Conservation (phyloP, 805 yeast species). For the Groenewaldozyma tartarivorans region DNA sequence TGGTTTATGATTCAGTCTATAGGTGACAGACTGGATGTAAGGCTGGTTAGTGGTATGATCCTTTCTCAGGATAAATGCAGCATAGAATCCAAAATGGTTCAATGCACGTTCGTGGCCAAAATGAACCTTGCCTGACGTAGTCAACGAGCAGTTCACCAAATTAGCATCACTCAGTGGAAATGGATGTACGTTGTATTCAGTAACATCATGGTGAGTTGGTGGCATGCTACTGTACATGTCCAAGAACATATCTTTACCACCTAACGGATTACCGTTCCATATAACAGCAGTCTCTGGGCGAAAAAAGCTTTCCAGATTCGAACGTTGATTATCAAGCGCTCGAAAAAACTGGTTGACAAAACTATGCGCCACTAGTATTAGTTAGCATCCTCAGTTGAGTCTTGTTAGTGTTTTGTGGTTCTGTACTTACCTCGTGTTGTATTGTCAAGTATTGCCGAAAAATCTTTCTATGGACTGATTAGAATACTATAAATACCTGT, state of each 20-base stretch:
- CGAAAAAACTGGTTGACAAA: slow-evolving; percentile 25
- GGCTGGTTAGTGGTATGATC: slow-evolving; percentile 13
- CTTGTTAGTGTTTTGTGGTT: background rate
- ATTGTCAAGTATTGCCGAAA: background rate
- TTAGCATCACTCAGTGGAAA: slow-evolving; percentile 36
- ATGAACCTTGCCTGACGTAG: slow-evolving; percentile 27
- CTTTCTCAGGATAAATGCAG: slow-evolving; percentile 21
- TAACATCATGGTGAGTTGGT: slow-evolving; percentile 26
- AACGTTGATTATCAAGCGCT: slow-evolving; percentile 25
- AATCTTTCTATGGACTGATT: background rate
- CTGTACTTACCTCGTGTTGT: background rate
- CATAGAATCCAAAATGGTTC: slow-evolving; percentile 26
- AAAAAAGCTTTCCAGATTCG: slow-evolving; percentile 19
- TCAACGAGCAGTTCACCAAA: slow-evolving; percentile 34
- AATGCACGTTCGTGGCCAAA: slow-evolving; percentile 25
- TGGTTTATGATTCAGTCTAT: slow-evolving; percentile 28
- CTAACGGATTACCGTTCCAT: slow-evolving; percentile 34
- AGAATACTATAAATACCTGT: background rate
- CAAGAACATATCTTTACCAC: slow-evolving; percentile 28
- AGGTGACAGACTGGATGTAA: slow-evolving; percentile 22
- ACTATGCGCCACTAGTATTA: slow-evolving; percentile 16
- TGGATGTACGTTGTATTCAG: slow-evolving; percentile 31
- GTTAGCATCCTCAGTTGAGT: background rate
- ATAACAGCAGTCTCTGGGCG: slow-evolving; percentile 28
- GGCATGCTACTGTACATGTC: slow-evolving; percentile 29